Evolutionary conservation across 257 asterid species (phyloP), one percentile per base, ranked within the genome.

Genomic region (Scutellaria barbata): DNA sequence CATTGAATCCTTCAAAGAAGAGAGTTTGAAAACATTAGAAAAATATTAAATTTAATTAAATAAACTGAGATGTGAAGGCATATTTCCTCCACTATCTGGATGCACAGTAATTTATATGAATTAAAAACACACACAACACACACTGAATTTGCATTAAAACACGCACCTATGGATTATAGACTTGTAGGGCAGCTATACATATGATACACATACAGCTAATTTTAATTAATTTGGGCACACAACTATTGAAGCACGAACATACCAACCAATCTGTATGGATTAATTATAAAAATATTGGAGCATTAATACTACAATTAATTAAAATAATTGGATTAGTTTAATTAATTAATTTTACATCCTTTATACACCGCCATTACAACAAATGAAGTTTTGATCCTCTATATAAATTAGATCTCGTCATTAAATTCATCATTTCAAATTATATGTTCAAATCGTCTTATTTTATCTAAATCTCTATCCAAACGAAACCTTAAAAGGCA

Each of bases 1-100:
- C 86, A 83, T 79, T 81, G 88, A 85, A 81, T 69, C 81, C 76
- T 67, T 64, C 69, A 57, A 76, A 25, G 41, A 39, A 48, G 56
- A 54, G 64, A 71, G 61, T 53, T 79, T 68, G 41, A 78, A 74
- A 63, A 66, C 43, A 71, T 48, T 10, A 11, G 1, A 9, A 48
- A 57, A 71, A 11, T n/a, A 11, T 10, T 35, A 2, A 65, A 55
- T 48, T 56, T 50, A 75, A 63, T 62, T 48, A 14, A 63, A 43
- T 13, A 8, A 43, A 66, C 43, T 47, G 61, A 68, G 73, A 70
- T 63, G 82, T 75, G 76, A 80, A 72, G 48, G 74, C 82, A 79
- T 74, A 74, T 56, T 16, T 43, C 70, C 76, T 63, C 83, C 86
- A 71, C 81, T 75, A 69, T 48, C 64, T 70, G 30, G 10, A 16